Conservation (phyloP, 169 alveolate species). For the Eimeria falciformis region DNA sequence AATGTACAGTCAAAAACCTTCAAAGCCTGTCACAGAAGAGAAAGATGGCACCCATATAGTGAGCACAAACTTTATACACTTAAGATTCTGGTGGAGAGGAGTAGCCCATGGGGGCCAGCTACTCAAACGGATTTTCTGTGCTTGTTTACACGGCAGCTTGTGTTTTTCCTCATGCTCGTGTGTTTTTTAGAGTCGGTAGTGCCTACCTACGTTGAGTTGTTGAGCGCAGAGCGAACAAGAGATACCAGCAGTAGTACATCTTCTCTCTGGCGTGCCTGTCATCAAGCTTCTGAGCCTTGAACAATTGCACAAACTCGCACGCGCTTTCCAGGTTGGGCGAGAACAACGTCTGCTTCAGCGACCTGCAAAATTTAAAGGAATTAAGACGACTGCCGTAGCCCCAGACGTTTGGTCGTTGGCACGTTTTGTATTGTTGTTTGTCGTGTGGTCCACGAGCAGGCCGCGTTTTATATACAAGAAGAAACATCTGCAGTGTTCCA, state of each 20-base stretch:
- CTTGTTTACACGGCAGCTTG: neutral
- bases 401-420: no score
- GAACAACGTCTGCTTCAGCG: no score
- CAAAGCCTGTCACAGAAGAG: constrained; percentile 28
- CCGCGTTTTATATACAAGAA: no score
- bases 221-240: constrained; percentile 61
- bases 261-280: constrained; percentile 70
- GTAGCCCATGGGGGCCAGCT: no score
- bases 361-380: no score
- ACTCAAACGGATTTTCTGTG: no score
- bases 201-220: neutral
- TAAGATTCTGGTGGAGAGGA: neutral
- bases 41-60: constrained; percentile 37
- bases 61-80: neutral
- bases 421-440: no score
- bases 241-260: constrained; percentile 51
- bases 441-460: no score
- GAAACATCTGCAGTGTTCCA: no score
- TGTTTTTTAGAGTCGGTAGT: neutral
- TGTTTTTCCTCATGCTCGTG: neutral
- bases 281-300: constrained; percentile 60
- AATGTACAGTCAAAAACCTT: constrained; percentile 57
- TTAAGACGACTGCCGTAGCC: no score
- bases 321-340: constrained; percentile 66
- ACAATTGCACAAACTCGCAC: constrained; percentile 42